Percentiles rank a stretch among this genome's conserved stretches.
Conservation (phyloP, 2,329 filamentous ascomycete species). For the Phialophora tarda region DNA sequence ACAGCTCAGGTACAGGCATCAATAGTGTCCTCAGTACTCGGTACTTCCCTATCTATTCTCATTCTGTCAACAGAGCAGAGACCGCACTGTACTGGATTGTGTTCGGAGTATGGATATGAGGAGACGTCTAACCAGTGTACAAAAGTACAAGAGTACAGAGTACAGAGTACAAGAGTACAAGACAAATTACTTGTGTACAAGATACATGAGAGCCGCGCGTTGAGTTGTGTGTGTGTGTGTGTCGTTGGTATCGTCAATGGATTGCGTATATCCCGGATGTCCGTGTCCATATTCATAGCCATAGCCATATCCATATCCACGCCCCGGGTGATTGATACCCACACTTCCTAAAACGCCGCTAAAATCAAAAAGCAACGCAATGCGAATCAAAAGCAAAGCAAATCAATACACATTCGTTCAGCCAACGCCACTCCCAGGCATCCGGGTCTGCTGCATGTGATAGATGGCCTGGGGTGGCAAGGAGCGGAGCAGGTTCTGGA, state of each 20-base stretch:
- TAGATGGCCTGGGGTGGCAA: constrained; percentile 34
- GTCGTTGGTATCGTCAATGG: constrained; percentile 2
- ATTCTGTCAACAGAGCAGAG: constrained; percentile 12
- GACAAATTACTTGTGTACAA: neutral
- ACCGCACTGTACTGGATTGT: neutral
- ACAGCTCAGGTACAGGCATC: neutral
- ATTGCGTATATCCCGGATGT: too few relatives aligned
- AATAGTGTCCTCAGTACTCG: too few relatives aligned
- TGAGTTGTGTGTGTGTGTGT: neutral
- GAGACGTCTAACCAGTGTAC: neutral
- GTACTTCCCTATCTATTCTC: neutral
- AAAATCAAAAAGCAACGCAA: neutral
- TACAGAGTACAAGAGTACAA: neutral
- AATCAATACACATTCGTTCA: constrained; percentile 12
- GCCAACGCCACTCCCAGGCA: constrained; percentile 24
- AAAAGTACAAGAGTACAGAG: neutral
- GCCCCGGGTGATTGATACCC: too few relatives aligned
- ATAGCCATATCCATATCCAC: too few relatives aligned
- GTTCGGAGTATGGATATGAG: neutral
- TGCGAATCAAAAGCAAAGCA: too few relatives aligned
- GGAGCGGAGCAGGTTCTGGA: constrained; percentile 28
- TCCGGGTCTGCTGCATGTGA: constrained; percentile 20
- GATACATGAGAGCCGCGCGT: neutral
- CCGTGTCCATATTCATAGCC: too few relatives aligned
- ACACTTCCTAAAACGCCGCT: neutral